phyloP scores from a whole-genome alignment of 2,329 filamentous ascomycete genomes.

The Aspergillus pseudoviridinutans region DNA sequence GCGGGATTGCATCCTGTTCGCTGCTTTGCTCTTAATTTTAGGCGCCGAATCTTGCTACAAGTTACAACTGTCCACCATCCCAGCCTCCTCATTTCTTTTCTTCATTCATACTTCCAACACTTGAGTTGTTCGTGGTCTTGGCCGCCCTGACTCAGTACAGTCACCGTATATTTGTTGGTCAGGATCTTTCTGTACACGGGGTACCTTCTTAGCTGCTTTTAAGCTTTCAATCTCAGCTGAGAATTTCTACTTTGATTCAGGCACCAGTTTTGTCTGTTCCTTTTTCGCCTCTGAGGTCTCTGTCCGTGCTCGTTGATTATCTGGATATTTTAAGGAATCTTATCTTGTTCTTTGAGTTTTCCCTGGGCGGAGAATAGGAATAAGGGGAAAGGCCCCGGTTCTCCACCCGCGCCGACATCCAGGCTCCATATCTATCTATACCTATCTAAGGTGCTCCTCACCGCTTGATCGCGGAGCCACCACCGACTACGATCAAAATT shows the following conservation, averaged over 20 bases:
- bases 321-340: not conserved
- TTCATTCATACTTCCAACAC: slow-evolving; percentile 4
- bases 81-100: slow-evolving; percentile 14
- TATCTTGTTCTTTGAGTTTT: not conserved
- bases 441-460: slow-evolving; percentile 17
- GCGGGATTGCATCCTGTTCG: slow-evolving; percentile 18
- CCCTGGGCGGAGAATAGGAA: slow-evolving; percentile 11
- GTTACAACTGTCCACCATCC: slow-evolving; percentile 7
- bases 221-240: not conserved
- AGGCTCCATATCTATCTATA: slow-evolving; percentile 6
- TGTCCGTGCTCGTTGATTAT: not conserved
- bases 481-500: slow-evolving; percentile 5
- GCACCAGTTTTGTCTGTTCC: slow-evolving; percentile 2
- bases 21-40: slow-evolving; percentile 19
- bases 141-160: not conserved
- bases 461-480: slow-evolving; percentile 18
- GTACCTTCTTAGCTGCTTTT: not conserved
- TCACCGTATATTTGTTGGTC: not conserved
- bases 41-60: slow-evolving; percentile 10
- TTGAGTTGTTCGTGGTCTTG: not conserved
- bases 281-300: not conserved
- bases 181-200: not conserved
- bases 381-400: not conserved
- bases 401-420: not conserved
- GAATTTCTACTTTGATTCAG: not conserved